A percentile compares a stretch with the other conserved stretches of the same genome.
phyloP scores from a whole-genome alignment of 805 yeast genomes.

The Lachancea waltii region DNA sequence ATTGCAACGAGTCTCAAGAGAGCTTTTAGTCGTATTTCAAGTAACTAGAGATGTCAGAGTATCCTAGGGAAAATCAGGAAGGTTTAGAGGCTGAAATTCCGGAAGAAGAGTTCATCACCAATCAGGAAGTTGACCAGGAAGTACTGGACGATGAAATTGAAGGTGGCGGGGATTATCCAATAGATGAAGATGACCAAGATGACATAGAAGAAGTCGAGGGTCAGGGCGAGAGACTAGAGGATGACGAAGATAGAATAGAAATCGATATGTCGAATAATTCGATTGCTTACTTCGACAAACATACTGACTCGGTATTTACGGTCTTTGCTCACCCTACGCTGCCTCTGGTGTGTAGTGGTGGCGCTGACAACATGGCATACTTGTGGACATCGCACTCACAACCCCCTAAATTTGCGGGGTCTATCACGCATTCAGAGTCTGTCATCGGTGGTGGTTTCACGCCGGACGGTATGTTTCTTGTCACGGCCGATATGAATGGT shows the following conservation, averaged over 20 bases:
- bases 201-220: constrained; percentile 23
- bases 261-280: constrained; percentile 89
- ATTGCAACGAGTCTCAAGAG: background rate
- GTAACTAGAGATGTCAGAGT: constrained; percentile 11
- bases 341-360: constrained; percentile 88
- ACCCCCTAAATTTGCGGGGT: constrained; percentile 75
- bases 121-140: constrained; percentile 37
- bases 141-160: constrained; percentile 13
- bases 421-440: constrained; percentile 76
- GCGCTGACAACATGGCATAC: constrained; percentile 86
- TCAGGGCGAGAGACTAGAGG: constrained; percentile 33
- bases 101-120: constrained; percentile 35
- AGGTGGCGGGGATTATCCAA: constrained; percentile 30
- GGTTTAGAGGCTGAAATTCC: constrained; percentile 14
- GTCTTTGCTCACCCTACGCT: constrained; percentile 78
- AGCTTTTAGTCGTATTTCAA: background rate
- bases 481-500: constrained; percentile 96
- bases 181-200: constrained; percentile 32
- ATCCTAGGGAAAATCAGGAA: constrained; percentile 8
- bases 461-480: constrained; percentile 66
- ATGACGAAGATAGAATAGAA: constrained; percentile 47
- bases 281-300: constrained; percentile 81
- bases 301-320: constrained; percentile 78
- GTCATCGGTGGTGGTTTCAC: constrained; percentile 82
- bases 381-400: constrained; percentile 88